These are phyloP conservation scores for Boletus rubescentipes DNA, from an alignment of 768 basidiomycete species.

Conservation along the genomic window DNA sequence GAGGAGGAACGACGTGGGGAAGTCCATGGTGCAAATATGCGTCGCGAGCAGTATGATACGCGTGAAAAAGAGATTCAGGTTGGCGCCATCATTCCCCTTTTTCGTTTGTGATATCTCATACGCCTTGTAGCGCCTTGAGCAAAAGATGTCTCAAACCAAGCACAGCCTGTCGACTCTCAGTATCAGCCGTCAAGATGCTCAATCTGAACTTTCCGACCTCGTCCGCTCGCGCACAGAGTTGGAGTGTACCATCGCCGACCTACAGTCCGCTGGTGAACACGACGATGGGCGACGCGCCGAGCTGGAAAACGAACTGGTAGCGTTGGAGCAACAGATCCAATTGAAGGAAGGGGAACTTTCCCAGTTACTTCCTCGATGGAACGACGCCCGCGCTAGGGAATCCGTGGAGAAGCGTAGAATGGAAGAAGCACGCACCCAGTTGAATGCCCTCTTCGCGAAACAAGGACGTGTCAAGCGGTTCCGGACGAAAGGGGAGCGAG, in stretches of 20 bases:
- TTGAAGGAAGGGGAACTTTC: conserved; percentile 62
- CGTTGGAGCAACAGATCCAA: conserved; percentile 57
- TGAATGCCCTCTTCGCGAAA: conserved; percentile 82
- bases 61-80: conserved; percentile 88
- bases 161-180: conserved; percentile 70
- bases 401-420: conserved; percentile 60
- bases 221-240: conserved; percentile 83
- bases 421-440: conserved; percentile 69
- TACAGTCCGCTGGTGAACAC: conserved; percentile 61
- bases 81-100: conserved; percentile 11
- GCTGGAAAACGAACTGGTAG: conserved; percentile 62
- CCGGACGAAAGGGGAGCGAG: conserved; percentile 78
- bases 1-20: conserved; percentile 80
- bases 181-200: conserved; percentile 71
- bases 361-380: conserved; percentile 71
- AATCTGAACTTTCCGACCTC: conserved; percentile 84
- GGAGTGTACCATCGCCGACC: conserved; percentile 78
- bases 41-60: conserved; percentile 77
- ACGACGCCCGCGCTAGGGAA: conserved; percentile 50
- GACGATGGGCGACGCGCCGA: conserved; percentile 63
- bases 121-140: conserved; percentile 63
- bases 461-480: conserved; percentile 89
- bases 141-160: conserved; percentile 64
- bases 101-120: background rate
- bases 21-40: conserved; percentile 78